Evolutionary conservation across 768 basidiomycete genomes (phyloP).

Genomic region (Lentinula aciculospora): DNA sequence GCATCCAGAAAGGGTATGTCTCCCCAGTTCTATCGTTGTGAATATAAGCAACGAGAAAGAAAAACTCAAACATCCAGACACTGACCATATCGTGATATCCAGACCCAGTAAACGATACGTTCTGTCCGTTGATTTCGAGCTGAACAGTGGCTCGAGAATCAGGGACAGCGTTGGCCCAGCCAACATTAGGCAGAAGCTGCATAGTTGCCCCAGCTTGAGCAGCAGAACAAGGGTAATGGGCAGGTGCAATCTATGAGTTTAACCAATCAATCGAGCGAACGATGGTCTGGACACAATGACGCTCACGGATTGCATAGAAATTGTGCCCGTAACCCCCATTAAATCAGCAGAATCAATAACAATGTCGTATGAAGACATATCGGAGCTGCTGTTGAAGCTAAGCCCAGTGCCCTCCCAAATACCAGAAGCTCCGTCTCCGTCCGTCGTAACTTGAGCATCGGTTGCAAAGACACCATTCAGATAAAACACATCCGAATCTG

Average conservation of each 20-base stretch:
- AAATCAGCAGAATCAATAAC: conserved; percentile 9
- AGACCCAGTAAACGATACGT: conserved; percentile 8
- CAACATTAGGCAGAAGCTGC: conserved; percentile 9
- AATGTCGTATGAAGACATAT: conserved; percentile 5
- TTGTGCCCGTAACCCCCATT: conserved; percentile 9
- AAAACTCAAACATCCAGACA: background rate
- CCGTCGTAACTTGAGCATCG: conserved; percentile 4
- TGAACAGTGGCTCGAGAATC: conserved; percentile 12
- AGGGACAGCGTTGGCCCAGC: conserved; percentile 16
- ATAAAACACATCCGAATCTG: conserved; percentile 10
- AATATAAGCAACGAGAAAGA: background rate
- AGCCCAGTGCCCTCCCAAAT: conserved; percentile 12
- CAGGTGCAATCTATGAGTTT: conserved; percentile 5
- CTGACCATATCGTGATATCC: conserved; percentile 14
- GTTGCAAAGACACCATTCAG: background rate
- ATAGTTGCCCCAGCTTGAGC: conserved; percentile 6
- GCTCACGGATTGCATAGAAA: conserved; percentile 8
- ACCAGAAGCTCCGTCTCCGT: conserved; percentile 7
- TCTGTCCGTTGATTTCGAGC: conserved; percentile 6
- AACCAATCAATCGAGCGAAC: background rate
- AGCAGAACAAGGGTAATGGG: conserved; percentile 12
- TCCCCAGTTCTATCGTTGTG: conserved; percentile 14
- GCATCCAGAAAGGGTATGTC: conserved; percentile 7
- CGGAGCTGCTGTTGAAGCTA: conserved; percentile 6
- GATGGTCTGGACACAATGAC: background rate